Percentiles rank a stretch among this genome's conserved stretches.
Evolutionary conservation across 148 eudicot genomes (phyloP).

Genomic region (Mesembryanthemum crystallinum): DNA sequence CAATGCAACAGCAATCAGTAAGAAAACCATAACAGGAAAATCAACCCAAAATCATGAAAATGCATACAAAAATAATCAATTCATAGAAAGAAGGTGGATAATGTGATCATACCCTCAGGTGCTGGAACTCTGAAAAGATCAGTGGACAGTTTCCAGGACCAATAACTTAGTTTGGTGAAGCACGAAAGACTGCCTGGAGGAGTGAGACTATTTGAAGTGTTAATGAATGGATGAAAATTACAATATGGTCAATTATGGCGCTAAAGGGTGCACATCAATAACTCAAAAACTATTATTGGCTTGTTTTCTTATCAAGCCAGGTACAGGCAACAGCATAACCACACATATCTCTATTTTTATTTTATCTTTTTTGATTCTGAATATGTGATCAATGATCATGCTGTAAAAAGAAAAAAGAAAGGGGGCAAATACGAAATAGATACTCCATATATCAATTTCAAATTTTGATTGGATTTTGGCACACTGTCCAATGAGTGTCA

Average conservation of each 20-base stretch:
- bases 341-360: not conserved
- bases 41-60: not conserved
- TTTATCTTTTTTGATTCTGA: not conserved
- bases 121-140: not conserved
- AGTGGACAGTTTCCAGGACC: not conserved
- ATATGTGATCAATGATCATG: too few relatives aligned
- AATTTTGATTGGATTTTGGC: too few relatives aligned
- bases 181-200: not conserved
- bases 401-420: too few relatives aligned
- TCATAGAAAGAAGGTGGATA: not conserved
- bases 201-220: not conserved
- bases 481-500: too few relatives aligned
- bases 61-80: too few relatives aligned
- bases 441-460: too few relatives aligned
- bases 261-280: not conserved
- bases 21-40: not conserved
- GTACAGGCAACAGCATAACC: not conserved
- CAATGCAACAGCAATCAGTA: too few relatives aligned
- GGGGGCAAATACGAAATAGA: too few relatives aligned
- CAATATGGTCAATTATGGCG: constrained; percentile 4
- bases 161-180: not conserved
- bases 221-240: not conserved
- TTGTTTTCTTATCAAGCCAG: not conserved
- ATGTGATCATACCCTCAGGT: not conserved
- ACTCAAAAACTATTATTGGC: not conserved